Percentiles rank a stretch among this genome's conserved stretches.
Conservation (phyloP, 805 yeast species). For the Kluyveromyces lactis region DNA sequence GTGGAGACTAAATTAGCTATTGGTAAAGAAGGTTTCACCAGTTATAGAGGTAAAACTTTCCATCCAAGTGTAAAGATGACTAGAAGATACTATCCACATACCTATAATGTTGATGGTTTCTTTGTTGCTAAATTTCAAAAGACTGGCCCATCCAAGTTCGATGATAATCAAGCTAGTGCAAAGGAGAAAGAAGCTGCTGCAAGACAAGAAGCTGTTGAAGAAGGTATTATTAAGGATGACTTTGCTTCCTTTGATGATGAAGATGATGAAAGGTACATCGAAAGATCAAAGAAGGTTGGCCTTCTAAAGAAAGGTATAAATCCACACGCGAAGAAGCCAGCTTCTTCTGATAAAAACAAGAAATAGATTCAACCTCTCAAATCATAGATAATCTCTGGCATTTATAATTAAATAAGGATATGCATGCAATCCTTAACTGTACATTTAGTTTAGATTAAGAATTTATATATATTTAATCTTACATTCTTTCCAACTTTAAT, state of each 20-base stretch:
- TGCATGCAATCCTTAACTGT: slow-evolving; percentile 1
- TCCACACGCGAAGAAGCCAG: slow-evolving; percentile 36
- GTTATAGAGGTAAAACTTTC: slow-evolving; percentile 88
- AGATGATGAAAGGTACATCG: slow-evolving; percentile 67
- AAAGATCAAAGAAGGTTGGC: slow-evolving; percentile 55
- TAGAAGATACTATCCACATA: slow-evolving; percentile 96
- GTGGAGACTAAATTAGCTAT: slow-evolving; percentile 89
- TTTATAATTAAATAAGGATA: too few relatives aligned
- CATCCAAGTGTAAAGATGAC: slow-evolving; percentile 69
- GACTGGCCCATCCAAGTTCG: slow-evolving; percentile 78
- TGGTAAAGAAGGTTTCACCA: slow-evolving; percentile 93
- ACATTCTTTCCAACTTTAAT: neutral
- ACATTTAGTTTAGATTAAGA: slow-evolving; percentile 1
- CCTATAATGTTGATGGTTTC: slow-evolving; percentile 97
- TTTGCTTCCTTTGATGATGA: slow-evolving; percentile 74
- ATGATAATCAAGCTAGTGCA: slow-evolving; percentile 79
- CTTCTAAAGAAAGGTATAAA: slow-evolving; percentile 67
- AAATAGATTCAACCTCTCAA: neutral
- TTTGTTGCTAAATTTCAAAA: slow-evolving; percentile 94
- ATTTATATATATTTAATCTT: neutral
- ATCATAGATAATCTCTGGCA: too few relatives aligned
- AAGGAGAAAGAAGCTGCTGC: slow-evolving; percentile 75
- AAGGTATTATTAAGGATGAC: slow-evolving; percentile 77
- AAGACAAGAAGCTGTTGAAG: slow-evolving; percentile 73
- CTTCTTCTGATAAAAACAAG: neutral